Evolutionary conservation across 345 rosid species (phyloP).

Genomic region (thale cress (Arabidopsis thaliana)): DNA sequence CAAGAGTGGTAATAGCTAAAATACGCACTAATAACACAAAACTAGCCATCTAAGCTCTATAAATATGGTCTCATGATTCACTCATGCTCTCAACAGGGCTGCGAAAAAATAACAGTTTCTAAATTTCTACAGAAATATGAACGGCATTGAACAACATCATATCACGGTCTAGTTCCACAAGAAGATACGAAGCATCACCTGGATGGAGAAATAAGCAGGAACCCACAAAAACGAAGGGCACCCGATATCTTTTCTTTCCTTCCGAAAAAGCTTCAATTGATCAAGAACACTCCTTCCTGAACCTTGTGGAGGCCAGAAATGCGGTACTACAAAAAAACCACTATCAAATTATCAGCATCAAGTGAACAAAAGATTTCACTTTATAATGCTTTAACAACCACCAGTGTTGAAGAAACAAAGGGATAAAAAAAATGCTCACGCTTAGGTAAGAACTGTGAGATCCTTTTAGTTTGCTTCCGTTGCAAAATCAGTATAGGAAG

Average conservation of each 20-base stretch:
- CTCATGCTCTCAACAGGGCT: not conserved
- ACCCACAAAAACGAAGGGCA: constrained; percentile 86
- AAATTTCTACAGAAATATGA: not conserved
- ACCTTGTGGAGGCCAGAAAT: constrained; percentile 77
- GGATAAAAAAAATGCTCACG: constrained; percentile 51
- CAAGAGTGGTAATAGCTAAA: not conserved
- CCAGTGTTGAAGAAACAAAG: not conserved
- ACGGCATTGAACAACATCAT: not conserved
- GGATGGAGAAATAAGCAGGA: constrained; percentile 64
- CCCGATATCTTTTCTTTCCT: constrained; percentile 61
- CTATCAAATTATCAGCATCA: constrained; percentile 27
- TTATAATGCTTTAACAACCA: too few relatives aligned
- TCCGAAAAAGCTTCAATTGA: constrained; percentile 58
- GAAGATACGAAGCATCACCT: constrained; percentile 51
- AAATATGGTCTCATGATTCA: not conserved
- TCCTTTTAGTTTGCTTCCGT: constrained; percentile 61
- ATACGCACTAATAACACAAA: not conserved
- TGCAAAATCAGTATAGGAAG: constrained; percentile 73
- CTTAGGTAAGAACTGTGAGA: constrained; percentile 64
- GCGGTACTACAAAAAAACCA: constrained; percentile 68
- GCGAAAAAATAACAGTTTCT: not conserved
- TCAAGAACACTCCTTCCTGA: constrained; percentile 77
- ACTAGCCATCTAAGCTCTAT: not conserved
- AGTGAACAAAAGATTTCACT: too few relatives aligned
- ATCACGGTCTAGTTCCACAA: not conserved